These are phyloP conservation scores for Apiospora arundinis DNA, from an alignment of 2,329 filamentous ascomycete species.

Conservation along the genomic window DNA sequence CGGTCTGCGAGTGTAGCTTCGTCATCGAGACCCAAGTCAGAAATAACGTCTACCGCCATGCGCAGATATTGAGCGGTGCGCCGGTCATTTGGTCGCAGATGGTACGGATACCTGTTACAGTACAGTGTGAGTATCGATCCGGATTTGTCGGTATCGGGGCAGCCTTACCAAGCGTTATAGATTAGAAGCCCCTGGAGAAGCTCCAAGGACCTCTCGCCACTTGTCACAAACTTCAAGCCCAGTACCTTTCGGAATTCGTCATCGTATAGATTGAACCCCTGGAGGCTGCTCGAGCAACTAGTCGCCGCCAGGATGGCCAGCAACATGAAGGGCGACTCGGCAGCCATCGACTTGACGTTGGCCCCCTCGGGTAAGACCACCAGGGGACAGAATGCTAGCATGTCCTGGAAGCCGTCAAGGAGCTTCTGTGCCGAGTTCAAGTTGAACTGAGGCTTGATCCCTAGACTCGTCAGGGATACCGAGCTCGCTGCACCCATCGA, in stretches of 20 bases:
- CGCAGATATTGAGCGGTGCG: constrained; percentile 54
- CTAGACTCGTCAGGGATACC: constrained; percentile 46
- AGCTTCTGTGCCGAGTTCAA: constrained; percentile 57
- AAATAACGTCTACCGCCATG: constrained; percentile 57
- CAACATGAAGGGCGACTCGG: constrained; percentile 57
- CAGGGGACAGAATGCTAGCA: constrained; percentile 52
- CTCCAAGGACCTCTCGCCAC: constrained; percentile 63
- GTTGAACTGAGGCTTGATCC: constrained; percentile 60
- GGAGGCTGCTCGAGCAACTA: constrained; percentile 53
- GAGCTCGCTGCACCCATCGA: constrained; percentile 37
- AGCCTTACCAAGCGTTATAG: constrained; percentile 61
- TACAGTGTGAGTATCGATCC: background rate
- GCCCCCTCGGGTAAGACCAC: constrained; percentile 47
- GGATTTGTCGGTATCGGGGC: background rate
- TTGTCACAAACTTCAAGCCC: constrained; percentile 62
- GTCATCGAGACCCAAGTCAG: constrained; percentile 56
- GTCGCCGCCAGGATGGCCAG: constrained; percentile 60
- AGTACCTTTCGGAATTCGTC: constrained; percentile 63
- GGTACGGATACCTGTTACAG: constrained; percentile 57
- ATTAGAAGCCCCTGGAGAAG: constrained; percentile 62
- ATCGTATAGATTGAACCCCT: constrained; percentile 61
- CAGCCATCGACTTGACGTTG: constrained; percentile 51
- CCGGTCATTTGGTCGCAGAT: constrained; percentile 57
- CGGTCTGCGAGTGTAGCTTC: constrained; percentile 32
- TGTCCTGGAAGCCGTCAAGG: constrained; percentile 50